These are phyloP conservation scores for Penicillium sp. DNA, from an alignment of 2,329 filamentous ascomycete species.

Conservation along the genomic window DNA sequence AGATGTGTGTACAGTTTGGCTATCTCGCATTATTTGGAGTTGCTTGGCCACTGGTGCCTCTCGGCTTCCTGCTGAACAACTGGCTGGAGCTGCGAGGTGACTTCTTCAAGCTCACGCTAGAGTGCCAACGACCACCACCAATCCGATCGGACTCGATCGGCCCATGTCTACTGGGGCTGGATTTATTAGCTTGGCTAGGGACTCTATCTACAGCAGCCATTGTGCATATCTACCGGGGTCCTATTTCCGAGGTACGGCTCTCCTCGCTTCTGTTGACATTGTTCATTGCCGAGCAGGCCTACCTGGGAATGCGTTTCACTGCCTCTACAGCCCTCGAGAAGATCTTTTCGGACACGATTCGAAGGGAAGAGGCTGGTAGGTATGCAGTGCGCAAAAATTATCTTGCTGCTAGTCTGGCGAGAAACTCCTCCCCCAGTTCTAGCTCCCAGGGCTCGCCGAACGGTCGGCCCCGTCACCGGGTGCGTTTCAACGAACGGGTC, in stretches of 20 bases:
- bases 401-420: slow-evolving; percentile 50
- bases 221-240: slow-evolving; percentile 78
- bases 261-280: slow-evolving; percentile 78
- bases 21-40: slow-evolving; percentile 90
- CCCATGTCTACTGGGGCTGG: slow-evolving; percentile 81
- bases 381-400: slow-evolving; percentile 75
- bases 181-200: slow-evolving; percentile 91
- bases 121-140: slow-evolving; percentile 84
- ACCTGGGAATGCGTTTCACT: slow-evolving; percentile 67
- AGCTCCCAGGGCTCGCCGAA: slow-evolving; percentile 12
- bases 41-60: slow-evolving; percentile 87
- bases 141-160: slow-evolving; percentile 92
- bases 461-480: slow-evolving; percentile 21
- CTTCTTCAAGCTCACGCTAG: slow-evolving; percentile 87
- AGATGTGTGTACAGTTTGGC: slow-evolving; percentile 88
- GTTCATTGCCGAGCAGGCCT: slow-evolving; percentile 79
- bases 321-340: slow-evolving; percentile 71
- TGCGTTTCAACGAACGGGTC: slow-evolving; percentile 36
- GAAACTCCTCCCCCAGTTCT: slow-evolving; percentile 5
- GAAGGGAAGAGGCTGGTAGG: slow-evolving; percentile 76
- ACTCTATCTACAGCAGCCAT: slow-evolving; percentile 83
- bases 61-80: slow-evolving; percentile 90
- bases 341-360: slow-evolving; percentile 76
- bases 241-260: slow-evolving; percentile 64
- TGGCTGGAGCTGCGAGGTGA: slow-evolving; percentile 94